phyloP scores from a whole-genome alignment of 2,329 filamentous ascomycete genomes.

The Xylariaceae sp. region DNA sequence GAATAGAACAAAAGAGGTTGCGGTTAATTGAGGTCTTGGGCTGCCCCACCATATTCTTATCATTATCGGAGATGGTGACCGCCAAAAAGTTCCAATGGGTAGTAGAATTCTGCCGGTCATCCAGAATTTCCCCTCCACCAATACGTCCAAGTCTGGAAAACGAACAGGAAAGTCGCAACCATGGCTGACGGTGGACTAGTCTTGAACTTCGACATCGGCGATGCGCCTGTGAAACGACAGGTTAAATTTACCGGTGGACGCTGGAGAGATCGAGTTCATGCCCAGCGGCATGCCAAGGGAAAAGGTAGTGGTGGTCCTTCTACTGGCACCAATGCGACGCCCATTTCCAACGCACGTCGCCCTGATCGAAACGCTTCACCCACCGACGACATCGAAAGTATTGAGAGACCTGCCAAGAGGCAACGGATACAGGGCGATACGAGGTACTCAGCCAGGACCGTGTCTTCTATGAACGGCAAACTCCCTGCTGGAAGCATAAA shows the following conservation, averaged over 20 bases:
- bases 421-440: slow-evolving; percentile 34
- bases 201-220: slow-evolving; percentile 80
- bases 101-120: slow-evolving; percentile 27
- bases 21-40: too few species aligned
- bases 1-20: too few species aligned
- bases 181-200: slow-evolving; percentile 97
- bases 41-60: too few species aligned
- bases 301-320: slow-evolving; percentile 25
- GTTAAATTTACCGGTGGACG: slow-evolving; percentile 80
- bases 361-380: slow-evolving; percentile 15
- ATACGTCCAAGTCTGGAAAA: background rate
- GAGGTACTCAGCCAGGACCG: slow-evolving; percentile 16
- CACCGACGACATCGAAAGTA: slow-evolving; percentile 20
- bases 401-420: slow-evolving; percentile 41
- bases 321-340: slow-evolving; percentile 29
- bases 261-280: slow-evolving; percentile 84
- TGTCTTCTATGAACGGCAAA: slow-evolving; percentile 35
- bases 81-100: slow-evolving; percentile 30
- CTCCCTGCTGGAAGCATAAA: slow-evolving; percentile 34
- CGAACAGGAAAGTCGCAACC: slow-evolving; percentile 4
- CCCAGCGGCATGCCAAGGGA: slow-evolving; percentile 58
- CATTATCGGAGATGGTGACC: too few species aligned
- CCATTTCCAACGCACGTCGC: slow-evolving; percentile 25
- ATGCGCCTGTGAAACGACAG: slow-evolving; percentile 58
- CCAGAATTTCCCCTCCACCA: slow-evolving; percentile 11